These are phyloP conservation scores for Handroanthus guayacan DNA, from an alignment of 257 asterid genomes.

Conservation along the genomic window DNA sequence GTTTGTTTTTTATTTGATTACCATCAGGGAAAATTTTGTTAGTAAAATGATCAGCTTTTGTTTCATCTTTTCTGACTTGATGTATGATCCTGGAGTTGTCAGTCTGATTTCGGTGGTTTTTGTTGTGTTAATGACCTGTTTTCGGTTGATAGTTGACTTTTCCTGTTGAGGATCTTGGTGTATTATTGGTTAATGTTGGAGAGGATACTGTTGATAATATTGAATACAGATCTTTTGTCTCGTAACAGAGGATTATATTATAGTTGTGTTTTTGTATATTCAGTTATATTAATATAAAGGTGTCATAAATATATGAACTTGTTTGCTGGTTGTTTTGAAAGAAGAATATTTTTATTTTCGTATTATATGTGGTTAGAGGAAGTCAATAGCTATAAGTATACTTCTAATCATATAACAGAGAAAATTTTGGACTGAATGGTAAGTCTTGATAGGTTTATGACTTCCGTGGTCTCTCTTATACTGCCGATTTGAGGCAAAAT, in stretches of 20 bases:
- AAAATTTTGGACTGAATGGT: background rate
- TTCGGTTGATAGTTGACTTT: conserved; percentile 37
- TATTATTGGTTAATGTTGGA: background rate
- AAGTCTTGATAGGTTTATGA: conserved; percentile 5
- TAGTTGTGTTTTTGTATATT: background rate
- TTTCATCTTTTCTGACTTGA: conserved; percentile 5
- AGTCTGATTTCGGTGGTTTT: background rate
- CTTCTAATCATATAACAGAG: background rate
- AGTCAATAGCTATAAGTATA: background rate
- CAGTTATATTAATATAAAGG: background rate
- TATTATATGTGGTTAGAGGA: background rate
- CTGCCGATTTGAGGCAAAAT: background rate
- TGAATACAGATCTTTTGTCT: conserved; percentile 1
- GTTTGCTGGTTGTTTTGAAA: conserved; percentile 21
- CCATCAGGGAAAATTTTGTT: background rate
- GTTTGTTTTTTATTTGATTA: background rate
- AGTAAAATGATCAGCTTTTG: conserved; percentile 13
- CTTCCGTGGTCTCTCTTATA: background rate
- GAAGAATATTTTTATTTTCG: background rate
- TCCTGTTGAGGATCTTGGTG: conserved; percentile 18
- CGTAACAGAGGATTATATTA: conserved; percentile 7
- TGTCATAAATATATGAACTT: background rate
- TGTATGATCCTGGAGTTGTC: conserved; percentile 19
- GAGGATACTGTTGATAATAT: background rate
- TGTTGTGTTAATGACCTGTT: conserved; percentile 23